Percentiles rank a stretch among this genome's conserved stretches.
Conservation (phyloP, 768 basidiomycete species). For the Tephrocybe sp. region DNA sequence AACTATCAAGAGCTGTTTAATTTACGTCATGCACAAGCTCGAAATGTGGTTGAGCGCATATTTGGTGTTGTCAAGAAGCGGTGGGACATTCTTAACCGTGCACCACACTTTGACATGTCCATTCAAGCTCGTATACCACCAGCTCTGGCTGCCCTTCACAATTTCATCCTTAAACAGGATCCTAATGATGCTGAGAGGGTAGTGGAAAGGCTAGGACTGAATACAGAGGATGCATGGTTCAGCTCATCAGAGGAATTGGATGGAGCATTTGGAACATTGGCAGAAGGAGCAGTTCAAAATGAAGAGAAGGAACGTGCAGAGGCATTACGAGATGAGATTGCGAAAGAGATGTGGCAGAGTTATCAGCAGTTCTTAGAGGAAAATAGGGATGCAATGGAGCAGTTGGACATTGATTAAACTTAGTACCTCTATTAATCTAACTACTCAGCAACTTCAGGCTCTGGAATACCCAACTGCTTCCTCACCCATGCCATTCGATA, state of each 20-base stretch:
- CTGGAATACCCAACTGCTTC: too few relatives aligned
- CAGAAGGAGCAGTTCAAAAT: not conserved
- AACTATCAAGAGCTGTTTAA: constrained; percentile 25
- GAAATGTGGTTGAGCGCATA: constrained; percentile 24
- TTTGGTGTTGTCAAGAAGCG: constrained; percentile 22
- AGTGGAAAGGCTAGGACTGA: not conserved
- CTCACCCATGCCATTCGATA: too few relatives aligned
- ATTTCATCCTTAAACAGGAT: constrained; percentile 26
- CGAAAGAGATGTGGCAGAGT: constrained; percentile 13
- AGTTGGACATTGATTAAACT: too few relatives aligned
- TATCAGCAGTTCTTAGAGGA: constrained; percentile 8
- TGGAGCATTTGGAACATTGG: not conserved
- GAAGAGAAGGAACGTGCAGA: constrained; percentile 9
- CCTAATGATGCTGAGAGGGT: constrained; percentile 1
- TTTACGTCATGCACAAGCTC: constrained; percentile 19
- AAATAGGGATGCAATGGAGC: too few relatives aligned
- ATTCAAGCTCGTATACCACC: constrained; percentile 21
- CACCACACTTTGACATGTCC: constrained; percentile 7
- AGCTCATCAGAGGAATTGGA: not conserved
- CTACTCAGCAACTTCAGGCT: too few relatives aligned
- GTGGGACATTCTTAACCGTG: constrained; percentile 14
- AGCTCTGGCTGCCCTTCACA: constrained; percentile 23
- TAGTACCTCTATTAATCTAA: too few relatives aligned
- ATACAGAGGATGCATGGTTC: not conserved
- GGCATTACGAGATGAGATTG: constrained; percentile 12